Evolutionary conservation across 257 asterid genomes (phyloP), one percentile per base, ranked within the genome.

Genomic region (Euphrasia confusa): DNA sequence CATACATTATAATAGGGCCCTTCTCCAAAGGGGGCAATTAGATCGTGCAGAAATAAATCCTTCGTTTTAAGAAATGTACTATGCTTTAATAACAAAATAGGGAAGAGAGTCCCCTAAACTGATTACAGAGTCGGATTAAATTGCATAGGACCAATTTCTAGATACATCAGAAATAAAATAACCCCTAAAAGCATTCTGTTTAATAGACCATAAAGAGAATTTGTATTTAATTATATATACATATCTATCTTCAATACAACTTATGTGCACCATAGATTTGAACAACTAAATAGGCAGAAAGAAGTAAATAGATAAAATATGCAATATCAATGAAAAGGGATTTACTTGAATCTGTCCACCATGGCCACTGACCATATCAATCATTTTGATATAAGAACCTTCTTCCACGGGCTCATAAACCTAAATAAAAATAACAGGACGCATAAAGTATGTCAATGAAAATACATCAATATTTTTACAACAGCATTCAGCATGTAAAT

Each of bases 331-430:
- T 4, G 54, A 33, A 59, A 67, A 44, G 62, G 61, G 60, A 42
- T 65, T 61, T 79, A 87, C 99, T 72, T 93, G 99, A 74, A 89
- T 86, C 80, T 89, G 99, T 74, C 99, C 99, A 67, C 99, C 97
- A 44, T 85, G 75, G 74, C 99, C 99, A 71, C 85, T 89, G 81
- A 87, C 97, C 96, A 87, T 93, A 73, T 93, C 99, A 77, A 89
- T 93, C 96, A 89, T 89, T 74, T 93, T 93, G 66, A 93, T 89
- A 69, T 93, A 93, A 74, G 99, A 93, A 47, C 99, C 99, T 80
- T 93, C 99, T 72, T 93, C 96, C 33, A 93, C 99, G 4, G 99
- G 88, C 77, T 93, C 97, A 78, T 93, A 93, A 58, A 84, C 91
- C 99, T 89, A 72, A 49, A 77, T 33, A 68, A 49, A 67, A 60